Percentiles rank a stretch among this genome's conserved stretches.
Evolutionary conservation across 768 basidiomycete species (phyloP).

Genomic region (Mycena leptocephala): DNA sequence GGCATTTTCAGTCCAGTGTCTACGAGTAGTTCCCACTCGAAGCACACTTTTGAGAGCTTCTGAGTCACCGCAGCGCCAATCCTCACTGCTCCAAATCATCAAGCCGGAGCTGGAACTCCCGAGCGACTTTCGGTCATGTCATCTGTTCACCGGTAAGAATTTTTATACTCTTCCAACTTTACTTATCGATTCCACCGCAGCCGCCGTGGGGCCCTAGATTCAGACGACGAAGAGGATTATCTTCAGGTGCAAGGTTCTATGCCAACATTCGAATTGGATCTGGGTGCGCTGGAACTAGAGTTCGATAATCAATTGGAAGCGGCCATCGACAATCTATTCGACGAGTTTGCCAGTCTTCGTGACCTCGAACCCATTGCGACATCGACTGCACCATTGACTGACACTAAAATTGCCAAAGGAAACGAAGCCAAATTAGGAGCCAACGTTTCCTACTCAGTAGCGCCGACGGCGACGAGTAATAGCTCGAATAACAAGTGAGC

Average conservation of each 20-base stretch:
- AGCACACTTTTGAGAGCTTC: no score
- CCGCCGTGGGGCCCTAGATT: no score
- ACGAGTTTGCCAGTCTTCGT: constrained; percentile 12
- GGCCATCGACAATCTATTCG: constrained; percentile 16
- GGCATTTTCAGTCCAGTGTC: not conserved
- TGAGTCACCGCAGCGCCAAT: no score
- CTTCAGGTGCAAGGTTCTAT: not conserved
- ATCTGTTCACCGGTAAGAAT: not conserved
- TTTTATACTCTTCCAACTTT: not conserved
- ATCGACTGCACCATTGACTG: not conserved
- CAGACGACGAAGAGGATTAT: not conserved
- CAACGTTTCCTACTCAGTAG: no score
- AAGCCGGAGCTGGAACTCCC: not conserved
- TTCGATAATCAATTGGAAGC: constrained; percentile 7
- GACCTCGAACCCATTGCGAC: constrained; percentile 14
- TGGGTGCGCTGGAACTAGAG: constrained; percentile 15
- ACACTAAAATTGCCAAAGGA: not conserved
- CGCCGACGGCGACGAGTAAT: not conserved
- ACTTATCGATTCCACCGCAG: not conserved
- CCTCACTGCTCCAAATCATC: no score
- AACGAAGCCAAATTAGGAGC: not conserved
- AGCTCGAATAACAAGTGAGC: not conserved
- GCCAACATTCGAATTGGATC: constrained; percentile 12
- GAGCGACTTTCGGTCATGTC: not conserved
- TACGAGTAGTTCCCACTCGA: no score